Evolutionary conservation across 75 land plant species (phyloP).

Genomic region (Larix kaempferi): DNA sequence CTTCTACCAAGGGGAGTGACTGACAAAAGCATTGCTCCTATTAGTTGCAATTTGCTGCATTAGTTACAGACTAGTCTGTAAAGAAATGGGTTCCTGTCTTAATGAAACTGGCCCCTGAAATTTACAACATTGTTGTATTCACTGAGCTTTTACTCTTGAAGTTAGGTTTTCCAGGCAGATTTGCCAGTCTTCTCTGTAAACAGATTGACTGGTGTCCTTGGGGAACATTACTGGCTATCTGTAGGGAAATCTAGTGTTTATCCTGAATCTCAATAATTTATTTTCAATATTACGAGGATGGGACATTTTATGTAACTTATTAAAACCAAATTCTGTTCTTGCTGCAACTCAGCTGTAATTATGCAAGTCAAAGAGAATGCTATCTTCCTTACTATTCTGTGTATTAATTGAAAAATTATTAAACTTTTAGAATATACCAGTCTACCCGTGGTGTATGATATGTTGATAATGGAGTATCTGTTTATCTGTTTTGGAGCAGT

Average conservation of each 20-base stretch:
- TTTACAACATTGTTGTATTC: too few relatives aligned
- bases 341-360: not conserved
- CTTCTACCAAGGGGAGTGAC: too few relatives aligned
- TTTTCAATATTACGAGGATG: not conserved
- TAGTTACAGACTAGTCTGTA: not conserved
- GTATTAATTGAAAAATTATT: not conserved
- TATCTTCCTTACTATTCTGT: not conserved
- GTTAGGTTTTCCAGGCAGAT: not conserved
- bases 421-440: not conserved
- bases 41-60: too few relatives aligned
- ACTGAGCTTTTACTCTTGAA: too few relatives aligned
- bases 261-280: not conserved
- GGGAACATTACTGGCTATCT: not conserved
- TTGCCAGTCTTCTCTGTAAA: not conserved
- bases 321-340: not conserved
- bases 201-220: not conserved
- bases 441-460: not conserved
- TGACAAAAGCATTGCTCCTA: too few relatives aligned
- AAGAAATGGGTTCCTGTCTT: not conserved
- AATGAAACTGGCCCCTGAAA: not conserved
- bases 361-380: not conserved
- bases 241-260: not conserved
- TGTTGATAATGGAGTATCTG: not conserved
- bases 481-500: conserved; percentile 32
- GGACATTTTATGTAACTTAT: not conserved